Evolutionary conservation across 2,329 filamentous ascomycete genomes (phyloP), one percentile per base, ranked within the genome.

Genomic region (Xylaria sp.): DNA sequence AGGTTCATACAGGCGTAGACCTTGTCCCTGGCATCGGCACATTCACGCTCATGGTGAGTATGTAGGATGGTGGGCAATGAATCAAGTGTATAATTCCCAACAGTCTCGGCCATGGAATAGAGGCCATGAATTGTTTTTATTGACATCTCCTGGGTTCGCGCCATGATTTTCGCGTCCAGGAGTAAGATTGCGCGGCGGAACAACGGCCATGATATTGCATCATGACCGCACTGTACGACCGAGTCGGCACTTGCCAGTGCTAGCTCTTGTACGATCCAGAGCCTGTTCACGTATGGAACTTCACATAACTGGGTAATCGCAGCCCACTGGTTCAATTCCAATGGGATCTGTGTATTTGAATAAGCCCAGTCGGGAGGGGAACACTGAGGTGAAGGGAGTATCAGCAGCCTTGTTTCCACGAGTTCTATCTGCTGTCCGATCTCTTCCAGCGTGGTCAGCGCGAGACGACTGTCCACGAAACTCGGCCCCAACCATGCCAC

Each of bases 261-360:
- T 21, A 75, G 68, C 25, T 74, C 72, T 42, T 75, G 72, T 21
- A 73, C 47, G 18, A 74, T 42, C 72, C 71, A 74, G 10, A 75
- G 29, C 12, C 71, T 68, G 3, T 1, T 1, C 21, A 71, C 66
- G 64, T 66, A 74, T 12, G 9, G 21, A 2, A 23, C 18, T 21
- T 9, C 32, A 9, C 25, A 62, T 3, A 73, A 8, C 4, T 35
- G 16, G 5, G 5, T 13, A 10, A 73, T 60, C 1, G 71, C 66
- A 2, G 65, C 32, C 57, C 61, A 68, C 3, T 58, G 58, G 2
- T 68, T 54, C 18, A 9, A 10, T 6, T 25, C 40, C 32, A 54
- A 70, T 13, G 66, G 65, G 25, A 71, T 35, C 1, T 13, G 12
- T 21, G 6, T n/a, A 2, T 3, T 4, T 18, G 1, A 0, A 1